A percentile compares a stretch with the other conserved stretches of the same genome.
phyloP scores from a whole-genome alignment of 768 basidiomycete genomes.

The Cystoderma amianthinum region DNA sequence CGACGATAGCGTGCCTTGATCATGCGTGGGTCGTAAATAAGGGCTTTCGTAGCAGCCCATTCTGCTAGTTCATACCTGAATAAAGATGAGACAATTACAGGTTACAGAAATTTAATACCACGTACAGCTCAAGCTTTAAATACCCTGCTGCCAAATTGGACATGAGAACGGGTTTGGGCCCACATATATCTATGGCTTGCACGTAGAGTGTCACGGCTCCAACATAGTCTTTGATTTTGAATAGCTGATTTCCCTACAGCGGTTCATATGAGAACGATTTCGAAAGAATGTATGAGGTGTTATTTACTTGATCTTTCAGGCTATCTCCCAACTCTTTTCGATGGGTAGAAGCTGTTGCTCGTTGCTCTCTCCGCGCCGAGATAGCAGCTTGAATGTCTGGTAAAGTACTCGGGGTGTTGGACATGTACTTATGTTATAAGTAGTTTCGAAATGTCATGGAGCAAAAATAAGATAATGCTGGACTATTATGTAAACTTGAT shows the following conservation, averaged over 20 bases:
- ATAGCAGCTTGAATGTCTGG: too few species aligned
- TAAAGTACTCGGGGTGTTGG: too few species aligned
- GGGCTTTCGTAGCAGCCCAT: constrained; percentile 25
- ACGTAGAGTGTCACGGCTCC: constrained; percentile 24
- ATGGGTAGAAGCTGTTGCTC: too few species aligned
- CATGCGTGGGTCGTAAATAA: constrained; percentile 28
- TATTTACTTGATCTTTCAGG: neutral
- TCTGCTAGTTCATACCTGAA: constrained; percentile 35
- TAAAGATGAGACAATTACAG: too few species aligned
- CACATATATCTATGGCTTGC: constrained; percentile 23
- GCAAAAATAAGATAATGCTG: too few species aligned
- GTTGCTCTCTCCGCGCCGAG: too few species aligned
- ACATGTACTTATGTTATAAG: too few species aligned
- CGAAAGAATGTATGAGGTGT: neutral
- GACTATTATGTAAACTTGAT: too few species aligned
- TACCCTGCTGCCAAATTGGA: constrained; percentile 27
- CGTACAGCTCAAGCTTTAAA: constrained; percentile 26
- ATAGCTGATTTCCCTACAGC: constrained; percentile 25
- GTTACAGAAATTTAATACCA: constrained; percentile 4
- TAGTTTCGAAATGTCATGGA: too few species aligned
- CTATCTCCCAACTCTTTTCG: too few species aligned
- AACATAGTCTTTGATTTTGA: constrained; percentile 20
- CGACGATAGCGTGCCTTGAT: constrained; percentile 33
- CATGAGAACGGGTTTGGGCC: constrained; percentile 24
- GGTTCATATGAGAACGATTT: neutral